Evolutionary conservation across 2,329 filamentous ascomycete genomes (phyloP), one percentile per base, ranked within the genome.

Genomic region (Dactylellina cionopaga): DNA sequence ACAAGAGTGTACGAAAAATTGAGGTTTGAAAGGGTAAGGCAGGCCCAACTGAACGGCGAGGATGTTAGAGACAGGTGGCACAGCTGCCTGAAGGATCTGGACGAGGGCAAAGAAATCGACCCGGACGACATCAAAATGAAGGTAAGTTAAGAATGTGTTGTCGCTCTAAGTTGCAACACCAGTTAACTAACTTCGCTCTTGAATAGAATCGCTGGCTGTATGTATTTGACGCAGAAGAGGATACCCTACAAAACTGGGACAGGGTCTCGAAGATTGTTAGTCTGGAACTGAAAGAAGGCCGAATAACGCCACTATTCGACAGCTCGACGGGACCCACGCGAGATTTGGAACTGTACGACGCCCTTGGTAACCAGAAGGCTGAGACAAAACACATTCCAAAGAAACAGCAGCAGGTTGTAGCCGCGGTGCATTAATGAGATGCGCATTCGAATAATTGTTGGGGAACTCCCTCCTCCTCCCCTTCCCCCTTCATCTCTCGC

Each of bases 161-260:
- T 17, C 17, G 43, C 10, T 6, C 49, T 10, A 7, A 31, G n/a
- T 4, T 11, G 4, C 11, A 29, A 10, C 25, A 10, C 35, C 22
- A 37, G 29, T 11, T 11, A 11, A 39, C 17, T 17, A 44, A 19
- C 25, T 6, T 22, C 10, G 13, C 13, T n/a, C n/a, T n/a, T n/a
- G n/a, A n/a, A n/a, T 31, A 83, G 75, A 84, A 84, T 66, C 77
- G 82, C 31, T 83, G 82, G 78, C 71, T 84, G 17, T 84, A 84
- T 70, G 80, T 81, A 1, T 84, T 81, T 54, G 83, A 84, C 72
- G 81, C 82, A 5, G 82, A 84, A 76, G 79, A 78, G 2, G 83
- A 84, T 56, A 81, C 82, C 3, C 11, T 79, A 5, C 78, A 80
- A 54, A 79, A 80, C 25, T 84, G 82, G 82, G 75, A 79, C 4